Conservation (phyloP, 257 asterid genomes). For the Ophiorrhiza pumila region DNA sequence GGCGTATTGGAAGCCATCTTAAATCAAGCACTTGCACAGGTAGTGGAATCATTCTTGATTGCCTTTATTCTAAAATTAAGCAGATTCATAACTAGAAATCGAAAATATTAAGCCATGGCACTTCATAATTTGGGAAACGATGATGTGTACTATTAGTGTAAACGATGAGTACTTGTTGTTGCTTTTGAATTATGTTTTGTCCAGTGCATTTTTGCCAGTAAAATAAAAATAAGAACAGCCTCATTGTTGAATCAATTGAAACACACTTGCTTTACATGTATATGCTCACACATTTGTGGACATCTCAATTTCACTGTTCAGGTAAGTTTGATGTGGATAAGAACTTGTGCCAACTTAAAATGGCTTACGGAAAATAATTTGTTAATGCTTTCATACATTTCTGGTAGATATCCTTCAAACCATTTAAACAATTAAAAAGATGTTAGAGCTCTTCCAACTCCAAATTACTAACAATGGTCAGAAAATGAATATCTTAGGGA, state of each 20-base stretch:
- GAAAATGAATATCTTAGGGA: slow-evolving; percentile 44
- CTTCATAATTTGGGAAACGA: not conserved
- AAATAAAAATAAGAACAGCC: not conserved
- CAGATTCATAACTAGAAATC: not conserved
- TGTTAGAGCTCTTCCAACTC: no score
- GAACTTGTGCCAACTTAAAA: not conserved
- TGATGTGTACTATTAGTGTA: not conserved
- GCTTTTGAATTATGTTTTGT: not conserved
- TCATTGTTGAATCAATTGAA: not conserved
- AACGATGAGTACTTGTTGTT: not conserved
- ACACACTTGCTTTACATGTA: not conserved
- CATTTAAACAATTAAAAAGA: not conserved
- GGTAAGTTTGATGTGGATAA: not conserved
- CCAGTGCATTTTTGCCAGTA: not conserved
- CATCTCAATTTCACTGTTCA: not conserved
- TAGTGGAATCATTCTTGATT: slow-evolving; percentile 8
- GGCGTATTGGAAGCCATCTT: slow-evolving; percentile 53
- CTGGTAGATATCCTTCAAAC: not conserved
- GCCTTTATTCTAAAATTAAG: not conserved
- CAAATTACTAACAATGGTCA: not conserved
- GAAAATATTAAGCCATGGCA: not conserved
- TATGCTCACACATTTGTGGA: not conserved
- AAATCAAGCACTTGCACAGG: slow-evolving; percentile 75
- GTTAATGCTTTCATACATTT: not conserved
- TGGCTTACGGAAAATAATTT: not conserved